A percentile compares a stretch with the other conserved stretches of the same genome.
Conservation (phyloP, 805 yeast genomes). For the Pichia nanzhaoensis region DNA sequence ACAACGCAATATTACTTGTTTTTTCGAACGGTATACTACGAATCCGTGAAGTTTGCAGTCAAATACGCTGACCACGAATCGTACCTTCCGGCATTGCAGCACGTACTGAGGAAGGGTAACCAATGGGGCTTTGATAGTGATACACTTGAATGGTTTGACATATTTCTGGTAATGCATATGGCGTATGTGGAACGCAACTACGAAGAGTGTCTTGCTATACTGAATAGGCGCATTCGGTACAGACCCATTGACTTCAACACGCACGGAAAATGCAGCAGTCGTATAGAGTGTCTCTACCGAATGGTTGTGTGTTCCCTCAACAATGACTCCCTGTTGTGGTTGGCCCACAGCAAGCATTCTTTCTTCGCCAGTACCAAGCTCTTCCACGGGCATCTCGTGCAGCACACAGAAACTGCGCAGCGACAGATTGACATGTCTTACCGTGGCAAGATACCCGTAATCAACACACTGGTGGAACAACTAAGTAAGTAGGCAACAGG, state of each 20-base stretch:
- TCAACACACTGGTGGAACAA: neutral
- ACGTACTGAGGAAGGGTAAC: neutral
- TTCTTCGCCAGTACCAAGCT: too few relatives aligned
- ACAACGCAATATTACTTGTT: constrained; percentile 37
- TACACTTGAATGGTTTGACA: neutral
- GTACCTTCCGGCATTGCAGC: neutral
- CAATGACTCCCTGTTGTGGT: too few relatives aligned
- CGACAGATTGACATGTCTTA: neutral
- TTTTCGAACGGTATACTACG: constrained; percentile 4
- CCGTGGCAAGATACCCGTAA: neutral
- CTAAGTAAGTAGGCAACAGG: constrained; percentile 7
- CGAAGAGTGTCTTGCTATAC: neutral
- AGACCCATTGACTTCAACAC: too few relatives aligned
- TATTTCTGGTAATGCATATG: neutral
- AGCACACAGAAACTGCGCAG: neutral
- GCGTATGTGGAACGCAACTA: neutral
- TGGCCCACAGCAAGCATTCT: too few relatives aligned
- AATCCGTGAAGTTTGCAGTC: neutral
- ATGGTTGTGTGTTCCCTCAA: too few relatives aligned
- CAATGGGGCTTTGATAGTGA: neutral
- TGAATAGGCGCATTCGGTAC: too few relatives aligned
- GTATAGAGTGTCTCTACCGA: too few relatives aligned
- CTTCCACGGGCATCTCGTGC: too few relatives aligned
- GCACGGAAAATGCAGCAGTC: too few relatives aligned
- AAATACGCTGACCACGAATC: neutral